Conservation (phyloP, 1,139 yeast genomes). For the Casaregolazyma lundiana region DNA sequence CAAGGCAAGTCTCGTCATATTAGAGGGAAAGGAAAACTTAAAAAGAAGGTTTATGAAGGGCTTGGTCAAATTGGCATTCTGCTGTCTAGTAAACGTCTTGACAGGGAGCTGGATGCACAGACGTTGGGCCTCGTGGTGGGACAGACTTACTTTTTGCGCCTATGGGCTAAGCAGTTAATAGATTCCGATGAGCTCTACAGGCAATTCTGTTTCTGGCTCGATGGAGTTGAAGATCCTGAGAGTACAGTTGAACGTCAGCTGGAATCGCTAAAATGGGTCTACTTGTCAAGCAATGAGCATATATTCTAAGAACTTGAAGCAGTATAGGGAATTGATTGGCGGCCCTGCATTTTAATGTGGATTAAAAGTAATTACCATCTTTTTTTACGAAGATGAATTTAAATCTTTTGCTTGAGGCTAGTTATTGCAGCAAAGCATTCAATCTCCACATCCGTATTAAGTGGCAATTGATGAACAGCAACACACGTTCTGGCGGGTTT, state of each 20-base stretch:
- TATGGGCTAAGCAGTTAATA: conserved; percentile 16
- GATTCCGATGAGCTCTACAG: conserved; percentile 16
- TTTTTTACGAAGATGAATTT: no score
- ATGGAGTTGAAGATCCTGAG: conserved; percentile 9
- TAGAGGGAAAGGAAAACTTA: conserved; percentile 16
- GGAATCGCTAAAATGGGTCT: conserved; percentile 8
- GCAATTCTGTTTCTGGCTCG: conserved; percentile 15
- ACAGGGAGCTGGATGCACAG: conserved; percentile 12
- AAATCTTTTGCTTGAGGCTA: background rate
- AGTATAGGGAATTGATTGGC: background rate
- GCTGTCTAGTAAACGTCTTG: conserved; percentile 11
- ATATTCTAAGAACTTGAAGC: background rate
- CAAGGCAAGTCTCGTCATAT: conserved; percentile 18
- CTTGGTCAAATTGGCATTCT: conserved; percentile 19
- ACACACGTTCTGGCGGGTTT: conserved; percentile 58
- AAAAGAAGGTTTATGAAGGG: conserved; percentile 14
- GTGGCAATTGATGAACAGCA: conserved; percentile 32
- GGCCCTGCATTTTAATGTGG: background rate
- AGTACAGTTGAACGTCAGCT: conserved; percentile 4
- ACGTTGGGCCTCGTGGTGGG: conserved; percentile 23
- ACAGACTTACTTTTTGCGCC: conserved; percentile 21
- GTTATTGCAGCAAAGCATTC: conserved; percentile 36
- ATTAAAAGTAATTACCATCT: no score
- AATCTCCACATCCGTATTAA: conserved; percentile 28
- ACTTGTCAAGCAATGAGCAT: background rate